phyloP scores from a whole-genome alignment of 73 alveolate species.

The Uronychia setigera region DNA sequence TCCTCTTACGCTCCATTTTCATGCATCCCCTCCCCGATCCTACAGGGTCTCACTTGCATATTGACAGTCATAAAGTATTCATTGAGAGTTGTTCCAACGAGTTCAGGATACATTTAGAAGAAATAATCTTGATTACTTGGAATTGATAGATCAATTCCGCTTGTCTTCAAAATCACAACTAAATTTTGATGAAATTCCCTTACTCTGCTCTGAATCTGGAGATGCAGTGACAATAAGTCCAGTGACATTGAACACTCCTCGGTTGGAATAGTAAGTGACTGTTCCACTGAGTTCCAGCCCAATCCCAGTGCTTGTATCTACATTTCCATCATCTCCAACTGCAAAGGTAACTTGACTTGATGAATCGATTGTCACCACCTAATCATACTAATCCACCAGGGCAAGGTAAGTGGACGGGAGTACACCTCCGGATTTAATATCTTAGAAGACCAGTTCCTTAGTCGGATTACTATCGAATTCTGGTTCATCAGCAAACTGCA shows the following conservation, averaged over 20 bases:
- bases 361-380: slow-evolving; percentile 59
- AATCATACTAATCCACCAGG: slow-evolving; percentile 54
- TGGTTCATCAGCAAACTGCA: neutral
- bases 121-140: slow-evolving; percentile 3
- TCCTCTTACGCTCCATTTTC: slow-evolving; percentile 53
- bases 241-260: slow-evolving; percentile 59
- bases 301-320: neutral
- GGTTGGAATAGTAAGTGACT: slow-evolving; percentile 36
- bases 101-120: neutral
- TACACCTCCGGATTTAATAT: slow-evolving; percentile 57
- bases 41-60: slow-evolving; percentile 58
- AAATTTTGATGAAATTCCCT: neutral
- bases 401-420: slow-evolving; percentile 62
- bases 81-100: slow-evolving; percentile 2
- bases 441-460: slow-evolving; percentile 9
- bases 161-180: neutral
- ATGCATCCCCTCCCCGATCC: slow-evolving; percentile 65
- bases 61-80: slow-evolving; percentile 11
- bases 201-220: slow-evolving; percentile 42
- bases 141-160: slow-evolving; percentile 23
- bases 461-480: neutral
- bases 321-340: neutral
- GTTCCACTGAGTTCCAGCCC: slow-evolving; percentile 41
- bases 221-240: slow-evolving; percentile 48
- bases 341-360: neutral